A percentile compares a stretch with the other conserved stretches of the same genome.
Conservation (phyloP, 805 yeast genomes). For the Lachancea dasiensis region DNA sequence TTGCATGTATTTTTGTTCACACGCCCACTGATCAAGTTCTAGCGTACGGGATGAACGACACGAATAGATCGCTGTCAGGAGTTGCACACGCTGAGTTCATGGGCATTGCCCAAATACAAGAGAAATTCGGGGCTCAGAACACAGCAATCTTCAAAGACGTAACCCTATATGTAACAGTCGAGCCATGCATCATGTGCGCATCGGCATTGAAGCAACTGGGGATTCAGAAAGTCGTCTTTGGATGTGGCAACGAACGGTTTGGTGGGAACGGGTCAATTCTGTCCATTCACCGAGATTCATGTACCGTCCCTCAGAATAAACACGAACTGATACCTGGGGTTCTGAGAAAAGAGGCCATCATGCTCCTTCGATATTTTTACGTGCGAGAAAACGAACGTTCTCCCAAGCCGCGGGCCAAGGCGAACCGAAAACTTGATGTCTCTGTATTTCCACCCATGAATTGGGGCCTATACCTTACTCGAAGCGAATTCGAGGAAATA, state of each 20-base stretch:
- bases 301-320: conserved; percentile 17
- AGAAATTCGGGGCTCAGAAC: conserved; percentile 19
- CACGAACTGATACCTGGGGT: conserved; percentile 73
- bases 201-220: conserved; percentile 79
- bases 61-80: conserved; percentile 80
- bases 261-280: conserved; percentile 95
- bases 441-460: conserved; percentile 55
- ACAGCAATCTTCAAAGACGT: conserved; percentile 44
- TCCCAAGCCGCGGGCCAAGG: conserved; percentile 72
- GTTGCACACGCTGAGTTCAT: conserved; percentile 90
- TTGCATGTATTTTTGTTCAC: conserved; percentile 69
- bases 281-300: conserved; percentile 44
- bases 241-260: conserved; percentile 91
- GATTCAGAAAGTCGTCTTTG: conserved; percentile 69
- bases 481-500: conserved; percentile 40
- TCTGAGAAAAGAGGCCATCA: conserved; percentile 72
- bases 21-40: conserved; percentile 41
- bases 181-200: conserved; percentile 98
- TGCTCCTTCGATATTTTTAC: conserved; percentile 76
- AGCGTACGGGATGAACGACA: conserved; percentile 77
- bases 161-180: conserved; percentile 86
- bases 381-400: conserved; percentile 80
- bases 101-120: conserved; percentile 55
- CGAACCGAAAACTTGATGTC: conserved; percentile 53
- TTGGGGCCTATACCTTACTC: conserved; percentile 47